These are phyloP conservation scores for Wickerhamomyces chambardii DNA, from an alignment of 805 yeast genomes.

Conservation along the genomic window DNA sequence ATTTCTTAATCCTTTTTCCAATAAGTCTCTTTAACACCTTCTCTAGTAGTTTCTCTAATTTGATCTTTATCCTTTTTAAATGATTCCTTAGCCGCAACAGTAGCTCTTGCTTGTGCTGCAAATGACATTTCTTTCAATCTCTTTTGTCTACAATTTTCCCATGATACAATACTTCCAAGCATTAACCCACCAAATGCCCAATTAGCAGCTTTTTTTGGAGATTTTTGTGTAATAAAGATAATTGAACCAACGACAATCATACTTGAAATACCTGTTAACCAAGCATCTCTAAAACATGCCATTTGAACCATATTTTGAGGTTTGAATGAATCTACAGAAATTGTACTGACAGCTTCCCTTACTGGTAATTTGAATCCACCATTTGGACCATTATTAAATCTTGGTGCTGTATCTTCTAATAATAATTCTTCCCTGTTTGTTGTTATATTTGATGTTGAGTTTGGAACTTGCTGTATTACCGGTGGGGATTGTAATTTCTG, in stretches of 20 bases:
- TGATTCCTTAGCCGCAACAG: conserved; percentile 23
- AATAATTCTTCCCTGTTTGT: conserved; percentile 17
- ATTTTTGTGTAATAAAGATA: conserved; percentile 58
- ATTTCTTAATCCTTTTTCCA: not conserved
- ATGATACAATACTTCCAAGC: conserved; percentile 73
- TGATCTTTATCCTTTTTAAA: conserved; percentile 24
- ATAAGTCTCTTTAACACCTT: conserved; percentile 7
- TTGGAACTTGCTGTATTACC: too few species aligned
- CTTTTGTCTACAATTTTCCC: conserved; percentile 85
- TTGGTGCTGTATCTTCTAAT: conserved; percentile 30
- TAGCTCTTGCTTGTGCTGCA: conserved; percentile 60
- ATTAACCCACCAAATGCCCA: conserved; percentile 81
- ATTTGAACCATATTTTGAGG: conserved; percentile 41
- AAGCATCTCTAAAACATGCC: conserved; percentile 79
- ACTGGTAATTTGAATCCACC: conserved; percentile 22
- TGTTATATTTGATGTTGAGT: too few species aligned
- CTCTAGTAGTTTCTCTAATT: conserved; percentile 15
- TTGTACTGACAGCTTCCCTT: conserved; percentile 28
- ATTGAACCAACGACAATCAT: conserved; percentile 64
- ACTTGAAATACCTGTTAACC: conserved; percentile 63
- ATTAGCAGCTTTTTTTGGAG: conserved; percentile 53
- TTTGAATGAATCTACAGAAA: conserved; percentile 42
- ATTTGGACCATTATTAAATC: conserved; percentile 23
- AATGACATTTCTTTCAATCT: conserved; percentile 59
- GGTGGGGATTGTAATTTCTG: too few species aligned